phyloP scores from a whole-genome alignment of 352 stramenopile genomes.

The Globisporangium perplexum region DNA sequence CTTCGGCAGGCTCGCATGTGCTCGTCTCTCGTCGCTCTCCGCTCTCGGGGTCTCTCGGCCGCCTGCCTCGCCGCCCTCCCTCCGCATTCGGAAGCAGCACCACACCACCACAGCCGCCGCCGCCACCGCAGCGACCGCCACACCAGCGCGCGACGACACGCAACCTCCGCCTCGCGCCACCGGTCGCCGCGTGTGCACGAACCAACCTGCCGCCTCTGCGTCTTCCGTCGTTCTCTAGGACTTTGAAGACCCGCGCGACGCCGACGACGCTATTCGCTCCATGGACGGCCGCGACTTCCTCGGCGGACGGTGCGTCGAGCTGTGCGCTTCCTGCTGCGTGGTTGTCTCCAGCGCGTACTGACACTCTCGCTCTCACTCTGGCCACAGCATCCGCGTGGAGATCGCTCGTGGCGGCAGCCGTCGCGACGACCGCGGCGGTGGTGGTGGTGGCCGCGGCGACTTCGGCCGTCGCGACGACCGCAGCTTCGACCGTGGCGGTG shows the following conservation, averaged over 20 bases:
- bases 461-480: constrained; percentile 34
- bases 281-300: constrained; percentile 86
- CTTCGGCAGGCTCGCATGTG: constrained; percentile 11
- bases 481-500: constrained; percentile 44
- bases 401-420: constrained; percentile 70
- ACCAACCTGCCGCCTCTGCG: constrained; percentile 33
- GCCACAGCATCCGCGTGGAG: constrained; percentile 70
- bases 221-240: constrained; percentile 67
- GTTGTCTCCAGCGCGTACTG: too few species aligned
- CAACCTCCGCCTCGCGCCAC: neutral
- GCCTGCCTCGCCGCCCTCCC: neutral
- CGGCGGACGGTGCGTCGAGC: constrained; percentile 65
- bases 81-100: neutral
- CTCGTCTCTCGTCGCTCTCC: constrained; percentile 18
- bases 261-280: constrained; percentile 80
- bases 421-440: constrained; percentile 41
- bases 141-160: neutral
- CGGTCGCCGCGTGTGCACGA: constrained; percentile 21
- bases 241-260: constrained; percentile 86
- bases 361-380: neutral
- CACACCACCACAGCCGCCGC: neutral
- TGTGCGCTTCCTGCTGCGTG: too few species aligned
- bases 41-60: neutral
- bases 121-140: neutral
- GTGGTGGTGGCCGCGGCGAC: constrained; percentile 26